Base-by-base conservation (phyloP, 441 rosid species). In the Adansonia gregorii region DNA sequence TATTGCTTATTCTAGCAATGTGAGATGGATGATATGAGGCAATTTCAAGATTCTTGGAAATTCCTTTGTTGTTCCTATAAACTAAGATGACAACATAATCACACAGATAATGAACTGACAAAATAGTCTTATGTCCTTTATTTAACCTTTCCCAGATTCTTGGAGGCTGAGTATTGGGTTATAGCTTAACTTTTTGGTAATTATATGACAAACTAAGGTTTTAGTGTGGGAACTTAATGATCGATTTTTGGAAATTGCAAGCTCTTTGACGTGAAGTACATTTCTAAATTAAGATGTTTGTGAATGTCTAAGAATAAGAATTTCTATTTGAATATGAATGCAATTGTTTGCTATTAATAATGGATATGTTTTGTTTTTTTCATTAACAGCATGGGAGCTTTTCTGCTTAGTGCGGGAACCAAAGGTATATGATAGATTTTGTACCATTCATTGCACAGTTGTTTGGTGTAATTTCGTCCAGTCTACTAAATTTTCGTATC, bases 341-440 rank as follows among this genome's bases (percentile, higher is more conserved):
- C 60, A 5, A 52, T 48, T 65, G 31, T 73, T 73, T 75, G 15
- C 11, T 43, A 20, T 20, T 31, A 24, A 0, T 81, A 60, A 74
- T 52, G 52, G 43, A 54, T 65, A 48, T 61, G 15, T 79, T 78
- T 81, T 46, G 24, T 52, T 75, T 74, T 24, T 65, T 14, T 58
- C 6, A 45, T 82, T 48, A 52, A 74, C 97, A 93, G 97, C 83
- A 95, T 95, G 97, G 99, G 97, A 49, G 99, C 99, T 70, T 95
- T 95, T 88, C 83, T 95, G 84, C 97, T 95, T 46, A 87, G 95
- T 83, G 98, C 95, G 43, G 99, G 99, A 76, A 89, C 99, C 79
- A 94, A 90, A 90, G 98, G 99, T 92, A 89, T 79, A 55, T 35
- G 55, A 12, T 46, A 35, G 22, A 35, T 67, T 43, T 66, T 78